A percentile compares a stretch with the other conserved stretches of the same genome.
Evolutionary conservation across 2,329 filamentous ascomycete genomes (phyloP).

Genomic region (Elsinoe arachidis): DNA sequence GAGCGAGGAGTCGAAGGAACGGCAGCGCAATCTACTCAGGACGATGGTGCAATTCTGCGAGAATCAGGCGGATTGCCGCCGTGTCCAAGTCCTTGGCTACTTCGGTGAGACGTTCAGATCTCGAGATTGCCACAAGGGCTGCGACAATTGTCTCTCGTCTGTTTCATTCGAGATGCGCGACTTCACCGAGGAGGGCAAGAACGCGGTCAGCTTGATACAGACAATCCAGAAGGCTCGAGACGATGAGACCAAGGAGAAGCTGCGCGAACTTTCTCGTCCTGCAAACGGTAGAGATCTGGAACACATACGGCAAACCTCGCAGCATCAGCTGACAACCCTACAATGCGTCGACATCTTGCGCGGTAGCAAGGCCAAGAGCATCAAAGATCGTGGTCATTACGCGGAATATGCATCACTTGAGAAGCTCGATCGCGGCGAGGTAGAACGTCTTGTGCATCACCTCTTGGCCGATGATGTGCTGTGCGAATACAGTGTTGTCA

Average conservation of each 20-base stretch:
- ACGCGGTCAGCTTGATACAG: slow-evolving; percentile 60
- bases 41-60: slow-evolving; percentile 83
- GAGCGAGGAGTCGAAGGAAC: slow-evolving; percentile 67
- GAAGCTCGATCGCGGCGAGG: slow-evolving; percentile 62
- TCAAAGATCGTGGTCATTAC: slow-evolving; percentile 40
- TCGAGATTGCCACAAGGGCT: slow-evolving; percentile 62
- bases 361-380: slow-evolving; percentile 56
- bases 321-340: slow-evolving; percentile 56
- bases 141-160: slow-evolving; percentile 81
- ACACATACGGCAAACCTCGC: slow-evolving; percentile 1
- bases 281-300: slow-evolving; percentile 1
- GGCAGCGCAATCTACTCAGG: slow-evolving; percentile 76
- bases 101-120: slow-evolving; percentile 78
- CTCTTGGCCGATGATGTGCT: slow-evolving; percentile 68
- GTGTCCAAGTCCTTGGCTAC: slow-evolving; percentile 83
- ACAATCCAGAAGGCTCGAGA: slow-evolving; percentile 41
- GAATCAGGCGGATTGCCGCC: slow-evolving; percentile 77
- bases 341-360: slow-evolving; percentile 80
- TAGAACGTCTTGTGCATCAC: slow-evolving; percentile 74
- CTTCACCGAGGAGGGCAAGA: slow-evolving; percentile 64
- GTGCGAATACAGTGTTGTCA: slow-evolving; percentile 58
- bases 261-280: neutral
- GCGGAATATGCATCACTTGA: slow-evolving; percentile 60
- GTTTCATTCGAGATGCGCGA: slow-evolving; percentile 64
- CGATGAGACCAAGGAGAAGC: neutral